Evolutionary conservation across 1,284 basidiomycete genomes (phyloP).

Genomic region (Hemileia vastatrix): DNA sequence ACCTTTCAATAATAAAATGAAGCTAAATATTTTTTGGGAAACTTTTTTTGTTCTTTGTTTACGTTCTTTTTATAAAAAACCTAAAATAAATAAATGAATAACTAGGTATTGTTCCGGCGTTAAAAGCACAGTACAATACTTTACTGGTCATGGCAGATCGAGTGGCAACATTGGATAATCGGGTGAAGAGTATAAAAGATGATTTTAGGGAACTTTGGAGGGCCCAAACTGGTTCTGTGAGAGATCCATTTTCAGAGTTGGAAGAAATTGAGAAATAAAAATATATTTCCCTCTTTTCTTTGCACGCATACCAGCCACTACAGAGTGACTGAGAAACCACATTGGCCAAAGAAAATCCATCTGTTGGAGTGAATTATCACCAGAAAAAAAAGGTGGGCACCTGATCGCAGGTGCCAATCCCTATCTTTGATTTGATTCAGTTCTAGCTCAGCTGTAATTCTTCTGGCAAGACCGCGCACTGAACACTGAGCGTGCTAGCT

Average conservation of each 20-base stretch:
- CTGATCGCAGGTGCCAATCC: too few relatives aligned
- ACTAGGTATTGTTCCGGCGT: slow-evolving; percentile 18
- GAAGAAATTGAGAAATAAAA: not conserved
- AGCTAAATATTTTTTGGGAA: not conserved
- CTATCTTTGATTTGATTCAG: too few relatives aligned
- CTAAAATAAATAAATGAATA: not conserved
- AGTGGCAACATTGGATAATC: slow-evolving; percentile 2
- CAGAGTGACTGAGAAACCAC: too few relatives aligned
- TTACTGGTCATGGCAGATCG: slow-evolving; percentile 18
- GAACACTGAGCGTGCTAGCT: too few relatives aligned
- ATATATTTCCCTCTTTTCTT: not conserved
- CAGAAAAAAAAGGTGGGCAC: too few relatives aligned
- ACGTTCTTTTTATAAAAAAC: not conserved
- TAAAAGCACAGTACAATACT: slow-evolving; percentile 20
- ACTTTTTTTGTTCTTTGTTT: not conserved
- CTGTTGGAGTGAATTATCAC: too few relatives aligned
- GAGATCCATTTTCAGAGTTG: slow-evolving; percentile 20
- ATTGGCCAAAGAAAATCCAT: too few relatives aligned
- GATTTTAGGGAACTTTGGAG: slow-evolving; percentile 19
- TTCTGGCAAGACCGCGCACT: too few relatives aligned
- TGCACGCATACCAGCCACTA: too few relatives aligned
- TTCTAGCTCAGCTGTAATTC: too few relatives aligned
- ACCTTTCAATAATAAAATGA: not conserved
- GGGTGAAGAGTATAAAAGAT: not conserved
- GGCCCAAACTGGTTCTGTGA: slow-evolving; percentile 15